Evolutionary conservation across 1,284 basidiomycete genomes (phyloP).

Genomic region (Agroathelia rolfsii): DNA sequence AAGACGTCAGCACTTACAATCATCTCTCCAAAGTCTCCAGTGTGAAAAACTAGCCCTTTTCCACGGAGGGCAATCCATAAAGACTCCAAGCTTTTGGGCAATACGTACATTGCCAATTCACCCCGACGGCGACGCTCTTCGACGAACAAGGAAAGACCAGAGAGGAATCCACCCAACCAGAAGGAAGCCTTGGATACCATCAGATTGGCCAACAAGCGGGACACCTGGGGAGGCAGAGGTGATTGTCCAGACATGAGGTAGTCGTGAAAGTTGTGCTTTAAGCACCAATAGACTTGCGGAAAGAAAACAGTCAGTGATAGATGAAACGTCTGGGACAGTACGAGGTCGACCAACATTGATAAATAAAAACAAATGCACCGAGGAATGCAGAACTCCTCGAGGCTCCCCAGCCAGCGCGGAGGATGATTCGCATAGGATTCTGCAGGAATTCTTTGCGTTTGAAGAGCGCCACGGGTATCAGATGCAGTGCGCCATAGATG

Average conservation of each 20-base stretch:
- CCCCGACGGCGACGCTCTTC: conserved; percentile 78
- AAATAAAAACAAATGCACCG: conserved; percentile 77
- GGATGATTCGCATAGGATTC: conserved; percentile 55
- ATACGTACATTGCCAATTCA: conserved; percentile 90
- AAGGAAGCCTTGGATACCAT: conserved; percentile 65
- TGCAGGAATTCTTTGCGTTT: conserved; percentile 52
- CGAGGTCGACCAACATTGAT: conserved; percentile 52
- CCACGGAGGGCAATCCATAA: conserved; percentile 77
- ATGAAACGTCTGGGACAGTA: conserved; percentile 2
- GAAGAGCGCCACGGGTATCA: conserved; percentile 79
- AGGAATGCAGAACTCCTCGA: conserved; percentile 84
- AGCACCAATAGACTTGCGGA: conserved; percentile 62
- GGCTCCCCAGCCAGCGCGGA: conserved; percentile 64
- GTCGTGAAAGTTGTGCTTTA: conserved; percentile 52
- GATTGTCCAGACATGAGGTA: conserved; percentile 31
- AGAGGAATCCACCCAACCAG: conserved; percentile 68
- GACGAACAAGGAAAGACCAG: conserved; percentile 75
- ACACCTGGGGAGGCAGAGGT: conserved; percentile 30
- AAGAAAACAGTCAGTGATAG: conserved; percentile 4
- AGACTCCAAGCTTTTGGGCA: conserved; percentile 87
- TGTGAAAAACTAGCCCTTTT: conserved; percentile 67
- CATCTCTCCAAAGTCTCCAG: conserved; percentile 62
- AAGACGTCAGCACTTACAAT: conserved; percentile 33
- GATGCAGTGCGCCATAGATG: conserved; percentile 83
- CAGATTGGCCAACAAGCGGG: conserved; percentile 38